Evolutionary conservation across 2,329 filamentous ascomycete species (phyloP).

Genomic region (Hymenoscyphus infarciens): DNA sequence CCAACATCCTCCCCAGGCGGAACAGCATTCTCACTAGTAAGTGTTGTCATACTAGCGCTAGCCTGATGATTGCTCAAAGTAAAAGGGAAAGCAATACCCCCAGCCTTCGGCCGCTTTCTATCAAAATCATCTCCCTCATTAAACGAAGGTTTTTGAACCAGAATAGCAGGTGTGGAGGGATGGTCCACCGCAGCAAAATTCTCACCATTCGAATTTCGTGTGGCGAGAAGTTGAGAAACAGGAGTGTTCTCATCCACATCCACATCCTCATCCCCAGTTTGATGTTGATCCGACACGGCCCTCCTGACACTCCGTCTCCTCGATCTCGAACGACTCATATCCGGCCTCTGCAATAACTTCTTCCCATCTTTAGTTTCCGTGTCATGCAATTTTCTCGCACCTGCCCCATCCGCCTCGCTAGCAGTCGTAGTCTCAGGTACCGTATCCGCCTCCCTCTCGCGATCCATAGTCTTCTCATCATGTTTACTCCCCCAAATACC

Average conservation of each 20-base stretch:
- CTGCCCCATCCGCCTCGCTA: conserved; percentile 42
- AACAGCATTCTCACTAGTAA: conserved; percentile 41
- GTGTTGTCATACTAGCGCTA: conserved; percentile 68
- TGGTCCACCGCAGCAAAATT: conserved; percentile 17
- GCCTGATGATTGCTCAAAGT: conserved; percentile 55
- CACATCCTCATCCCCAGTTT: conserved; percentile 38
- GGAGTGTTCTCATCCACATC: conserved; percentile 41
- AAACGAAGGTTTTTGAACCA: conserved; percentile 19
- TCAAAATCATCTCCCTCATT: conserved; percentile 45
- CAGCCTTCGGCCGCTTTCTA: conserved; percentile 63
- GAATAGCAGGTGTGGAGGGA: conserved; percentile 17
- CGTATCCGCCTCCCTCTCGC: conserved; percentile 51
- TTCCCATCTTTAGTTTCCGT: conserved; percentile 19
- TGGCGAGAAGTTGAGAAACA: conserved; percentile 42
- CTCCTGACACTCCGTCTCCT: conserved; percentile 34
- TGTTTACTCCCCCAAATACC: conserved; percentile 85
- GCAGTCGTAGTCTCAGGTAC: conserved; percentile 35
- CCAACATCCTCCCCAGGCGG: conserved; percentile 25
- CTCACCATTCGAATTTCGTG: conserved; percentile 41
- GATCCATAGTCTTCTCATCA: conserved; percentile 68
- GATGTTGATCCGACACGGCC: conserved; percentile 50
- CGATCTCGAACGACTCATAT: conserved; percentile 40
- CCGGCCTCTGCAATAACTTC: conserved; percentile 16
- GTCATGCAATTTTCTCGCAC: conserved; percentile 35
- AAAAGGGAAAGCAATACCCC: conserved; percentile 71